Conservation (phyloP, 2,329 filamentous ascomycete genomes). For the Nigrograna mackinnonii region DNA sequence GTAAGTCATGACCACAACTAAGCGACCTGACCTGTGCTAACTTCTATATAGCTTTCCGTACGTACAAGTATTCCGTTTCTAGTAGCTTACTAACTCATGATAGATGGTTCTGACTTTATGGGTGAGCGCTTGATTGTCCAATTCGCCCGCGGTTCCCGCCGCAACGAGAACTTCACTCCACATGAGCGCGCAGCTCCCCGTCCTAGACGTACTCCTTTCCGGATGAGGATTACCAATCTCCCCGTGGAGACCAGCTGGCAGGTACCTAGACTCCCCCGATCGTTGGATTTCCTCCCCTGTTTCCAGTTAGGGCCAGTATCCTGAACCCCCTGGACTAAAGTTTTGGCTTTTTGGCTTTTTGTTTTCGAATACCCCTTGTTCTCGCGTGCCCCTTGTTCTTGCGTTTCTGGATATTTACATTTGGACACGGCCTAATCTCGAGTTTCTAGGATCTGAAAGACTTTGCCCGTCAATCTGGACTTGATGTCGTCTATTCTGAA, state of each 20-base stretch:
- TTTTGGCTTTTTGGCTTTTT: constrained; percentile 43
- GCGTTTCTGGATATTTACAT: constrained; percentile 35
- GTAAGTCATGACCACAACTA: constrained; percentile 59
- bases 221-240: constrained; percentile 97
- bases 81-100: constrained; percentile 1
- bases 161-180: constrained; percentile 65
- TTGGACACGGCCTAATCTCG: constrained; percentile 74
- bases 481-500: constrained; percentile 98
- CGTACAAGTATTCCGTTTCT: constrained; percentile 36
- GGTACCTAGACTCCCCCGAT: constrained; percentile 82
- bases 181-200: constrained; percentile 72
- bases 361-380: too few relatives aligned
- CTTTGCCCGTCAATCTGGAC: constrained; percentile 93
- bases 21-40: constrained; percentile 34
- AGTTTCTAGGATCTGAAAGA: constrained; percentile 97
- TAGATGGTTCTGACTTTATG: constrained; percentile 98
- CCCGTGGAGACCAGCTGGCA: constrained; percentile 99
- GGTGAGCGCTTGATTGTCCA: constrained; percentile 96
- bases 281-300: constrained; percentile 48
- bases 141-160: constrained; percentile 88
- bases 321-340: constrained; percentile 43
- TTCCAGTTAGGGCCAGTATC: constrained; percentile 37
- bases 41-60: constrained; percentile 57
- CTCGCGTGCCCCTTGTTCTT: constrained; percentile 15
- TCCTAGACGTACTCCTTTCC: constrained; percentile 89